phyloP scores from a whole-genome alignment of 257 asterid species.

The Verbascum thapsus region DNA sequence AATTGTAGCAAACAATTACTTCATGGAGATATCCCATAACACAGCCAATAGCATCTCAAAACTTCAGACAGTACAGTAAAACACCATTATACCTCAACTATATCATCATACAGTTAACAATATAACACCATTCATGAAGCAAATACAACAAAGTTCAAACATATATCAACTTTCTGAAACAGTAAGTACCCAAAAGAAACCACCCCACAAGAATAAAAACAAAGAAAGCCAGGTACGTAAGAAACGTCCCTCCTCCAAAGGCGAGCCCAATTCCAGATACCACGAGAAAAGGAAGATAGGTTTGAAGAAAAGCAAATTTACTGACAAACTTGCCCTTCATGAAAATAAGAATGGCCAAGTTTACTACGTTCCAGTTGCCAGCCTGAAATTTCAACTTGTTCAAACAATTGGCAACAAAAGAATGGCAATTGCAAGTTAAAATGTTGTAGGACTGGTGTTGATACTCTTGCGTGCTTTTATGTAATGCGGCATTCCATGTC shows the following conservation, averaged over 20 bases:
- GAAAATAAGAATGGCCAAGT: slow-evolving; percentile 67
- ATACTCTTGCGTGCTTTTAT: slow-evolving; percentile 76
- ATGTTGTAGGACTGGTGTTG: slow-evolving; percentile 90
- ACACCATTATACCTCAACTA: slow-evolving; percentile 25
- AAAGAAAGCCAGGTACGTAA: slow-evolving; percentile 54
- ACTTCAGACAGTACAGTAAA: not conserved
- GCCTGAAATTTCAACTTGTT: slow-evolving; percentile 76
- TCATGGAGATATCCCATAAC: too few species aligned
- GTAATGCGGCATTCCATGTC: slow-evolving; percentile 79
- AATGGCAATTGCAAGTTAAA: slow-evolving; percentile 95
- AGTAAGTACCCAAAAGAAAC: slow-evolving; percentile 80
- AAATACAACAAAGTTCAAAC: slow-evolving; percentile 41
- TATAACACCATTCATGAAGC: slow-evolving; percentile 20
- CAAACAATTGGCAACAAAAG: slow-evolving; percentile 84
- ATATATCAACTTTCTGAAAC: slow-evolving; percentile 63
- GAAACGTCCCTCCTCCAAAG: slow-evolving; percentile 70
- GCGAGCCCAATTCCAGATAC: slow-evolving; percentile 58
- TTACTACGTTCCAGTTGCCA: slow-evolving; percentile 90
- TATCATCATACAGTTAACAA: slow-evolving; percentile 9
- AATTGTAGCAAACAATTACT: too few species aligned
- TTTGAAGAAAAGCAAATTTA: slow-evolving; percentile 51
- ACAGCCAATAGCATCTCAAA: not conserved
- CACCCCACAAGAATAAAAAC: slow-evolving; percentile 67
- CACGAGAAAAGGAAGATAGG: slow-evolving; percentile 64
- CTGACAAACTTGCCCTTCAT: slow-evolving; percentile 70